phyloP scores from a whole-genome alignment of 495 filamentous ascomycete genomes.

The Aspergillus avenaceus region DNA sequence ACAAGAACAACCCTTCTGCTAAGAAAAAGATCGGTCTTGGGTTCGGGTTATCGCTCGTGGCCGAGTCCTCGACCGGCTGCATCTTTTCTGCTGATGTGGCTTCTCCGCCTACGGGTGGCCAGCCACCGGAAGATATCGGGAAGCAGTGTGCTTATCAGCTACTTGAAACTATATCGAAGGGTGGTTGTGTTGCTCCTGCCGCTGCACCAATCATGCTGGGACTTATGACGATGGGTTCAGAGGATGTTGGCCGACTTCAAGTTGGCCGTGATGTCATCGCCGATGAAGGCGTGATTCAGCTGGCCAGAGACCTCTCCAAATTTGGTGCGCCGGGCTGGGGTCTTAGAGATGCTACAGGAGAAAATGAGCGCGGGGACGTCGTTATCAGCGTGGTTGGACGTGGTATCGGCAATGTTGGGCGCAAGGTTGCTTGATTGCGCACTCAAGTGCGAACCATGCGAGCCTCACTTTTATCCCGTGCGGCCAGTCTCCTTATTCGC shows the following conservation, averaged over 20 bases:
- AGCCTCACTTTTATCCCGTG: constrained; percentile 7
- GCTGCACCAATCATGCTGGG: constrained; percentile 69
- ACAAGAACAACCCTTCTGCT: constrained; percentile 53
- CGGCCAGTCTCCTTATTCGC: constrained; percentile 2
- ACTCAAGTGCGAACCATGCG: neutral
- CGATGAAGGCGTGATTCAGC: constrained; percentile 68
- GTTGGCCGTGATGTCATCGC: constrained; percentile 69
- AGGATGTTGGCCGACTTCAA: constrained; percentile 64
- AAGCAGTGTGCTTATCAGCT: constrained; percentile 84
- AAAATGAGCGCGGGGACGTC: constrained; percentile 63
- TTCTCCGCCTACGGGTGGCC: constrained; percentile 73
- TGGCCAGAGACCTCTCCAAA: constrained; percentile 76
- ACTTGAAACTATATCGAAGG: constrained; percentile 73
- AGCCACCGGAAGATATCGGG: constrained; percentile 86
- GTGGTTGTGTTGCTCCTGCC: constrained; percentile 72
- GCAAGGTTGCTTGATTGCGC: constrained; percentile 73
- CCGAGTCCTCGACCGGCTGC: constrained; percentile 81
- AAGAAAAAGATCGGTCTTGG: constrained; percentile 77
- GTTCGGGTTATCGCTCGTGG: constrained; percentile 85
- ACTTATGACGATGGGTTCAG: constrained; percentile 93
- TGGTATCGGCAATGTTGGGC: constrained; percentile 92
- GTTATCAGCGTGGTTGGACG: constrained; percentile 88
- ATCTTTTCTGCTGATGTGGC: constrained; percentile 84
- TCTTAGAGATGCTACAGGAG: constrained; percentile 65
- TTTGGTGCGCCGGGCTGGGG: constrained; percentile 90